phyloP scores from a whole-genome alignment of 305 asterid genomes.

The Rubia tinctorum region DNA sequence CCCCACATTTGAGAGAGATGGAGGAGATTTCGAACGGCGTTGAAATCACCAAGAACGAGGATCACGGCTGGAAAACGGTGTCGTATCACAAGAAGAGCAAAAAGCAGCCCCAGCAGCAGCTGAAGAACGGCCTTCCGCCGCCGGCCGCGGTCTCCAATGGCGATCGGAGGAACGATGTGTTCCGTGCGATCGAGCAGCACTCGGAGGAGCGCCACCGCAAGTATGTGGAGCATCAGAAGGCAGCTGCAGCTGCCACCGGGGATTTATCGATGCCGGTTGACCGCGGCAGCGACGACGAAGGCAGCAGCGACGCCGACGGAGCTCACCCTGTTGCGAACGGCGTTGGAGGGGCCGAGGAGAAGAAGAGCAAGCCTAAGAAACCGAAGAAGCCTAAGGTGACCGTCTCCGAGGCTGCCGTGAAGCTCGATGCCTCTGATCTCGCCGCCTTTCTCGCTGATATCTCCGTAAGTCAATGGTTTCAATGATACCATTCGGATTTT shows the following conservation, averaged over 20 bases:
- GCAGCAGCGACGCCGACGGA: conserved; percentile 20
- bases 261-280: conserved; percentile 6
- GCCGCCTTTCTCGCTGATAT: conserved; percentile 33
- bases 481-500: conserved; percentile 3
- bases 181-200: conserved; percentile 28
- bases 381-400: conserved; percentile 45
- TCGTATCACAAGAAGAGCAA: conserved; percentile 30
- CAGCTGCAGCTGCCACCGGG: conserved; percentile 17
- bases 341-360: conserved; percentile 20
- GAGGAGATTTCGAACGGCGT: conserved; percentile 22
- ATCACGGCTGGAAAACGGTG: conserved; percentile 36
- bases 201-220: conserved; percentile 32
- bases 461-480: conserved; percentile 24
- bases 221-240: conserved; percentile 25
- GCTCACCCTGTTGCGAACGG: conserved; percentile 20
- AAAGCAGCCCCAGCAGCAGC: conserved; percentile 15
- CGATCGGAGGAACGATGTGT: conserved; percentile 26
- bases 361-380: conserved; percentile 34
- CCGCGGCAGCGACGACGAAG: conserved; percentile 15
- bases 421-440: conserved; percentile 42
- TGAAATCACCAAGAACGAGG: conserved; percentile 19
- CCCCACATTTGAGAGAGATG: conserved; percentile 9
- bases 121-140: conserved; percentile 9
- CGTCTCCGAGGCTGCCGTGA: conserved; percentile 39
- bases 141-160: not conserved